phyloP scores from a whole-genome alignment of 2,329 filamentous ascomycete genomes.

The Xylaria sp. region DNA sequence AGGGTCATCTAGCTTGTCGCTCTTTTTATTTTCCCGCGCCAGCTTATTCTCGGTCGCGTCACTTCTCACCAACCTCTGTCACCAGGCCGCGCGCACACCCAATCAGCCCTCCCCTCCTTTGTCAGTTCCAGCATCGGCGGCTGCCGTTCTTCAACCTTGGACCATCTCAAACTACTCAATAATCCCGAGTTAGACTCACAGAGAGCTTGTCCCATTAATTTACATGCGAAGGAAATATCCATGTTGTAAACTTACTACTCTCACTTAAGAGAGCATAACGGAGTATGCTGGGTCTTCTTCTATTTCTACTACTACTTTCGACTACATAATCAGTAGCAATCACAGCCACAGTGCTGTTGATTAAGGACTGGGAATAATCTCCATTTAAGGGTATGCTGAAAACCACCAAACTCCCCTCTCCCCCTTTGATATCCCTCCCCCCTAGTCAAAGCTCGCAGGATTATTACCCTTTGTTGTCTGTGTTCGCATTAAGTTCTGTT shows the following conservation, averaged over 20 bases:
- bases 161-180: conserved; percentile 34
- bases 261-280: conserved; percentile 48
- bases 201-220: conserved; percentile 35
- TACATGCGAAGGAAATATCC: conserved; percentile 36
- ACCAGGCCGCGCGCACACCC: conserved; percentile 23
- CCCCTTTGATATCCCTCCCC: conserved; percentile 22
- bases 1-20: conserved; percentile 27
- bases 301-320: conserved; percentile 37
- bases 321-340: conserved; percentile 39
- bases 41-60: conserved; percentile 30
- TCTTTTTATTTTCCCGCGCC: conserved; percentile 29
- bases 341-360: conserved; percentile 37
- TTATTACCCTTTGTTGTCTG: conserved; percentile 26
- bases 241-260: conserved; percentile 48
- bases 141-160: conserved; percentile 19
- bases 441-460: conserved; percentile 38
- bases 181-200: conserved; percentile 38
- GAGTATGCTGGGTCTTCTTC: conserved; percentile 35
- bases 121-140: conserved; percentile 16
- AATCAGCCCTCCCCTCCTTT: conserved; percentile 16
- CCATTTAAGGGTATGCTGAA: conserved; percentile 47
- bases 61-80: conserved; percentile 10
- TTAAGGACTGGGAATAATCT: conserved; percentile 37
- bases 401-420: conserved; percentile 42
- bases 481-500: conserved; percentile 38